Evolutionary conservation across 169 alveolate species (phyloP), one percentile per base, ranked within the genome.

Genomic region (Babesia bigemina): DNA sequence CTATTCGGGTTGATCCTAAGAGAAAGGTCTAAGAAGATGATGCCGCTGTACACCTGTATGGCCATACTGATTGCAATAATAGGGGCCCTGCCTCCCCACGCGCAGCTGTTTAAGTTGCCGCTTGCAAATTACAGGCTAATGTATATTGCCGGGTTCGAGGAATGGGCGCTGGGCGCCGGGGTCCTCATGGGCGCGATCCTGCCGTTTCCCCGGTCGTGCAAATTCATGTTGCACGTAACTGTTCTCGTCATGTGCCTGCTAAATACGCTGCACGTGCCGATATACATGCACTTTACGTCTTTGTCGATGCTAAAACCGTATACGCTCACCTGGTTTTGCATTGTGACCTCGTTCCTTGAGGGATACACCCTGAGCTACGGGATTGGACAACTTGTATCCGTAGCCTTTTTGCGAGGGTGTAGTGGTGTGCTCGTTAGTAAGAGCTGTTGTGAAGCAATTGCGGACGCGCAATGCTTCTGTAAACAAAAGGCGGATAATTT

Each of bases 281-380:
- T 52, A 1, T 9, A 13, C 22, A 1, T 48, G 36, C 33, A 9
- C 9, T 67, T 67, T 53, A 67, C 53, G 21, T 14, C 44, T 14
- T 13, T 17, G 17, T 13, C 65, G n/a, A 21, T 11, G 55, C 14
- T 67, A 17, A 52, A 36, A 17, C 47, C 50, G 17, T n/a, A 2
- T 16, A 10, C 17, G 50, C n/a, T 45, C 19, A 45, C 50, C 2
- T 6, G 17, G n/a, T 36, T 67, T 65, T 42, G 63, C 50, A 17
- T 11, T 33, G 17, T 16, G 8, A 11, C 56, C 13, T 67, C 45
- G 7, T 67, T 29, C n/a, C 2, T 53, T 0, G 19, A 56, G 9
- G 76, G 65, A 26, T 67, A 67, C 33, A 22, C 76, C 49, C 28
- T 67, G 17, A n/a, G 52, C 39, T 67, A 19, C 76, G 17, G 24